These are phyloP conservation scores for Ustilago cynodontis DNA, from an alignment of 1,284 basidiomycete species.

Conservation along the genomic window DNA sequence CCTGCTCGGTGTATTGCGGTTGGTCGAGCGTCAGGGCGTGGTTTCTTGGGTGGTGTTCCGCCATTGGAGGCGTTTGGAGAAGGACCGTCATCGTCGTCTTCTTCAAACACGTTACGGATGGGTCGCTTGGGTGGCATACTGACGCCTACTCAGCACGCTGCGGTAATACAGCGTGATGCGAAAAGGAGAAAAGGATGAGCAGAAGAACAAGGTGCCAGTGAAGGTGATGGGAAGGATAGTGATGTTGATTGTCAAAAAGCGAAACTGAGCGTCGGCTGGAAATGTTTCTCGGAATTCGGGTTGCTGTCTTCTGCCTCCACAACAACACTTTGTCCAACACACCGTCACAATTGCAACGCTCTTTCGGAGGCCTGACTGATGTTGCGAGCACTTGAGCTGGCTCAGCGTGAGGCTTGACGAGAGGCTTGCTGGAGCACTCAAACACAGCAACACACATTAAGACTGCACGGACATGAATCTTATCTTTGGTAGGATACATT, in stretches of 20 bases:
- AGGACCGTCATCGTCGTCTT: slow-evolving; percentile 44
- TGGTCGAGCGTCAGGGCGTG: slow-evolving; percentile 13
- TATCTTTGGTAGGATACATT: slow-evolving; percentile 8
- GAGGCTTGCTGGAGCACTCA: no score
- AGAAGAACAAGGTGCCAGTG: no score
- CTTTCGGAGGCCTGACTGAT: no score
- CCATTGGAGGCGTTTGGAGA: slow-evolving; percentile 11
- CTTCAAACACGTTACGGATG: slow-evolving; percentile 44
- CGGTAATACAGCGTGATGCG: no score
- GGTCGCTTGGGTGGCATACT: slow-evolving; percentile 52
- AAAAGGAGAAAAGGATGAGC: no score
- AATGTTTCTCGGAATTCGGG: slow-evolving; percentile 11
- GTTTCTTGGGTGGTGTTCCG: slow-evolving; percentile 42
- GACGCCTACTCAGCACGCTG: no score
- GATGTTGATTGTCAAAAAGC: slow-evolving; percentile 13
- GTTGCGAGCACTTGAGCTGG: no score
- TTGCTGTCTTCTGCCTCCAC: not conserved
- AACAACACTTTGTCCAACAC: slow-evolving; percentile 1
- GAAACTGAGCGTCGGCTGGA: not conserved
- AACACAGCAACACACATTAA: not conserved
- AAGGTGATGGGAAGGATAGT: not conserved
- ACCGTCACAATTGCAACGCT: no score
- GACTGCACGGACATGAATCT: not conserved
- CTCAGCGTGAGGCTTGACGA: no score
- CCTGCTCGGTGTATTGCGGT: slow-evolving; percentile 14